Conservation (phyloP, 306 rosid species). For the Lathyrus aphaca region DNA sequence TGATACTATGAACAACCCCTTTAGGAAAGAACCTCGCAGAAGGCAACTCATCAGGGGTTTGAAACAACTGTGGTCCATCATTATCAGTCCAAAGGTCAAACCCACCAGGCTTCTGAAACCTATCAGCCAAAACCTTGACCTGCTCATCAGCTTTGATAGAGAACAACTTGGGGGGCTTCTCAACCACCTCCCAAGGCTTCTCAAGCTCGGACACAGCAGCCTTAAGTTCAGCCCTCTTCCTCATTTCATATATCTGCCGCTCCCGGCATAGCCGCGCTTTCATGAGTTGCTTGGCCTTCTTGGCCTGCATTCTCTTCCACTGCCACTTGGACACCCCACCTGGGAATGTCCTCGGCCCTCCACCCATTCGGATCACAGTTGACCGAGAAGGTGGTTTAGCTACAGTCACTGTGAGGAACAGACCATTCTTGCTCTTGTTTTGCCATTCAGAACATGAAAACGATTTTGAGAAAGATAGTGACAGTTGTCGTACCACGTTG, state of each 20-base stretch:
- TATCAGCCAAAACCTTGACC: constrained; percentile 84
- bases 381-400: not conserved
- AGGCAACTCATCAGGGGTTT: constrained; percentile 76
- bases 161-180: constrained; percentile 72
- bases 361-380: constrained; percentile 86
- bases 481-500: constrained; percentile 20
- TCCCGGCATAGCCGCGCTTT: constrained; percentile 84
- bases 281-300: constrained; percentile 81
- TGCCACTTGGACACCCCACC: constrained; percentile 98
- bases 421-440: constrained; percentile 13
- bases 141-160: constrained; percentile 84
- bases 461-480: constrained; percentile 33
- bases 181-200: constrained; percentile 90
- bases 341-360: constrained; percentile 93
- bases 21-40: constrained; percentile 91
- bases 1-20: constrained; percentile 89
- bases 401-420: constrained; percentile 4
- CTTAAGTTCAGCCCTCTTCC: constrained; percentile 87
- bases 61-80: constrained; percentile 85
- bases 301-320: constrained; percentile 95
- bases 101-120: constrained; percentile 91
- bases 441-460: constrained; percentile 25
- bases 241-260: constrained; percentile 95
- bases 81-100: constrained; percentile 82
- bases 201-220: constrained; percentile 91